Conservation (phyloP, 1,284 basidiomycete genomes). For the Sporisorium scitamineum region DNA sequence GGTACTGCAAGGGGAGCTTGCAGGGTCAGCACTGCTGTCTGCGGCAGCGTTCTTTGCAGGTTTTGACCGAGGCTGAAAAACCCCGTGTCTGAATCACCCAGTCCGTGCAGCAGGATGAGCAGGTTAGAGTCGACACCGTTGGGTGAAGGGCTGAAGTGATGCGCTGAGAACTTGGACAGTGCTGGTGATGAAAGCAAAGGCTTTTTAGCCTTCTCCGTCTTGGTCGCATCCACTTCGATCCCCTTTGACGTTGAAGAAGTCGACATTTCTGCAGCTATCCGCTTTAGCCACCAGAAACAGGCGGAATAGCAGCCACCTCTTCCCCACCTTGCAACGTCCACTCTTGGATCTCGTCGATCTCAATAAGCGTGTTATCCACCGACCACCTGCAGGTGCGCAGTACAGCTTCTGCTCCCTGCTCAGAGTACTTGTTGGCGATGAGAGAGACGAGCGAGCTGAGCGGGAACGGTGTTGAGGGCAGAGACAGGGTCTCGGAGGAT, state of each 20-base stretch:
- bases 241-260: neutral
- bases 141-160: conserved; percentile 76
- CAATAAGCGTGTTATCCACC: conserved; percentile 74
- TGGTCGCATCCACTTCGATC: conserved; percentile 2
- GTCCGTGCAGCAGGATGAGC: conserved; percentile 85
- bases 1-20: conserved; percentile 86
- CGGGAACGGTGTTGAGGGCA: conserved; percentile 69
- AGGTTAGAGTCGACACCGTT: conserved; percentile 89
- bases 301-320: conserved; percentile 82
- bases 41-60: conserved; percentile 78
- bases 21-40: conserved; percentile 84
- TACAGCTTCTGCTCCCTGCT: neutral
- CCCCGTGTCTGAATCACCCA: conserved; percentile 84
- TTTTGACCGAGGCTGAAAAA: conserved; percentile 80
- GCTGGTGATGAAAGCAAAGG: conserved; percentile 4
- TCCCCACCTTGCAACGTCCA: conserved; percentile 76
- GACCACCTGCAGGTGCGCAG: conserved; percentile 73
- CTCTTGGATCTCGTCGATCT: conserved; percentile 77
- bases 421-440: conserved; percentile 68
- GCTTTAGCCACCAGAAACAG: conserved; percentile 77
- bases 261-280: conserved; percentile 15
- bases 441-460: conserved; percentile 74
- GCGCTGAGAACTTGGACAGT: conserved; percentile 18
- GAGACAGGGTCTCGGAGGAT: conserved; percentile 21
- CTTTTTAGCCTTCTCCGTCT: conserved; percentile 8